These are phyloP conservation scores for Phellopilus nigrolimitatus DNA, from an alignment of 1,284 basidiomycete genomes.

Conservation along the genomic window DNA sequence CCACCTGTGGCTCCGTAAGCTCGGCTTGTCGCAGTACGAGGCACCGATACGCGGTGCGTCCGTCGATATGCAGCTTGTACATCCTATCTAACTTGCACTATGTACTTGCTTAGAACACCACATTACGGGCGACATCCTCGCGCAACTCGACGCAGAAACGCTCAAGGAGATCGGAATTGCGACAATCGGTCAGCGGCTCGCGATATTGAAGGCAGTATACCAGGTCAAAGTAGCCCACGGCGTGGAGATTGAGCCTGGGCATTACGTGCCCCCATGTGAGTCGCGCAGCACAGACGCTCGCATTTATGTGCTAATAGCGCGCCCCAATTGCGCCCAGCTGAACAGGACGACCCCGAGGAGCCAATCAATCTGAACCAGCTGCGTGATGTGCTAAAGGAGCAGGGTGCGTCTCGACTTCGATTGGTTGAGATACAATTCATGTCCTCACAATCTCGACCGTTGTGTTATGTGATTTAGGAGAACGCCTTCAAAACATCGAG, in stretches of 20 bases:
- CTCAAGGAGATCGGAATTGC: constrained; percentile 82
- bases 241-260: constrained; percentile 78
- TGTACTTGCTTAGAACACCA: constrained; percentile 63
- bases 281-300: constrained; percentile 9
- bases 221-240: constrained; percentile 79
- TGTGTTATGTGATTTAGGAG: constrained; percentile 46
- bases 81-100: constrained; percentile 10
- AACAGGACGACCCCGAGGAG: constrained; percentile 59
- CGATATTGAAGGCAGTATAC: constrained; percentile 88
- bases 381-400: constrained; percentile 66
- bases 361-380: constrained; percentile 62
- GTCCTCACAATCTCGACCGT: constrained; percentile 1
- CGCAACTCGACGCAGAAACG: constrained; percentile 73
- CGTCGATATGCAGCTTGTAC: not conserved
- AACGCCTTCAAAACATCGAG: constrained; percentile 66
- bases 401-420: constrained; percentile 46
- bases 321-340: too few relatives aligned
- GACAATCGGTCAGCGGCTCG: constrained; percentile 82
- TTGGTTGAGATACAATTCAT: constrained; percentile 9
- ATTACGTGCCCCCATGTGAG: constrained; percentile 89
- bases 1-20: constrained; percentile 63
- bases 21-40: constrained; percentile 83
- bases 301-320: too few relatives aligned
- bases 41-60: constrained; percentile 58
- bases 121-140: constrained; percentile 85